These are phyloP conservation scores for Neurospora sp. DNA, from an alignment of 2,329 filamentous ascomycete genomes.

Conservation along the genomic window DNA sequence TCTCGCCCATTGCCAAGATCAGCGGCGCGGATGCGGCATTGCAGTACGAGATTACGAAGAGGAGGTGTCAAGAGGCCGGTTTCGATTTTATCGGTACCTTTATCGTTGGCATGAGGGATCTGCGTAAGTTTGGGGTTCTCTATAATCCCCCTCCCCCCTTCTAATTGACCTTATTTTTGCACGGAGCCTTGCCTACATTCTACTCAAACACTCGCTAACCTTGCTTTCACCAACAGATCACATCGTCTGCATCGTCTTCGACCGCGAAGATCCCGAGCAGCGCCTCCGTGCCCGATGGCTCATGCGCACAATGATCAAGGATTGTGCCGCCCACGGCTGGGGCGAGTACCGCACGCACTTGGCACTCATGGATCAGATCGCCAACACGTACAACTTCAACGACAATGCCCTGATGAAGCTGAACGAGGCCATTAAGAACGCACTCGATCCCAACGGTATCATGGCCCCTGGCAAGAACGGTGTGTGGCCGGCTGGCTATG, in stretches of 20 bases:
- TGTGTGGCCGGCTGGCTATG: constrained; percentile 22
- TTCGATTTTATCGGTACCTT: constrained; percentile 33
- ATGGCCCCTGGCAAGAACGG: constrained; percentile 27
- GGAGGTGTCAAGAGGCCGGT: constrained; percentile 24
- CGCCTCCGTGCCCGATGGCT: constrained; percentile 24
- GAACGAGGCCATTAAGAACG: constrained; percentile 34
- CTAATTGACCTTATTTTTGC: background rate
- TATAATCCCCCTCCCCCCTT: background rate
- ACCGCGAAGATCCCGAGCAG: constrained; percentile 30
- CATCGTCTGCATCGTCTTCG: constrained; percentile 44
- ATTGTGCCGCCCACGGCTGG: constrained; percentile 31
- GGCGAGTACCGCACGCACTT: constrained; percentile 39
- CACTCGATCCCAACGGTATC: constrained; percentile 32
- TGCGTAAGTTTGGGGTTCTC: constrained; percentile 21
- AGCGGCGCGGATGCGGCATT: constrained; percentile 29
- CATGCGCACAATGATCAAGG: constrained; percentile 28
- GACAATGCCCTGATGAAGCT: constrained; percentile 31
- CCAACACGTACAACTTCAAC: constrained; percentile 35
- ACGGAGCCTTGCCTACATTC: background rate
- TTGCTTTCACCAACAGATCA: constrained; percentile 24
- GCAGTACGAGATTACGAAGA: constrained; percentile 27
- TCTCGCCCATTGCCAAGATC: constrained; percentile 39
- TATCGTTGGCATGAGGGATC: constrained; percentile 26
- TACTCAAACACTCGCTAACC: background rate
- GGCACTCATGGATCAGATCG: constrained; percentile 37